These are phyloP conservation scores for Monotropa hypopitys DNA, from an alignment of 179 eudicot genomes.

Conservation along the genomic window DNA sequence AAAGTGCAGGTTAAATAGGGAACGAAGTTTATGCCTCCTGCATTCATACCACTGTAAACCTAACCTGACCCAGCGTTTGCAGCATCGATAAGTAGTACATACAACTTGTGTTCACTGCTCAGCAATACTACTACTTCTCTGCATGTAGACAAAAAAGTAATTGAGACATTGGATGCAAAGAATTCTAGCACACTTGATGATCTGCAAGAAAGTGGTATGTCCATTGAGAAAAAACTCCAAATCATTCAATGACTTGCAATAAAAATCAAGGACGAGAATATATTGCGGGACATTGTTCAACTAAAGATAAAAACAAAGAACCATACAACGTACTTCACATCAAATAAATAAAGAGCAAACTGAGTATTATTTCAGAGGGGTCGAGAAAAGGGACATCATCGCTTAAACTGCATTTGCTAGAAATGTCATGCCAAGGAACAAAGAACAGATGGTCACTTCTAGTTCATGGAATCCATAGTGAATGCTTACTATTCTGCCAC, in stretches of 20 bases:
- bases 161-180: not conserved
- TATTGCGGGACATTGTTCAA: not conserved
- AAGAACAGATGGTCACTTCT: not conserved
- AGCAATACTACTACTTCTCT: slow-evolving; percentile 45
- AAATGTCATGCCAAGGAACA: not conserved
- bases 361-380: not conserved
- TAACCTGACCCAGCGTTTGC: slow-evolving; percentile 59
- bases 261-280: not conserved
- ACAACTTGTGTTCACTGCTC: slow-evolving; percentile 51
- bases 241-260: not conserved
- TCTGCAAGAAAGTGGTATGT: not conserved
- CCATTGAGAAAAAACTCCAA: not conserved
- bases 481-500: not conserved
- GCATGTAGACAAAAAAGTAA: slow-evolving; percentile 12
- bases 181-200: not conserved
- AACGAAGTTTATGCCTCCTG: slow-evolving; percentile 13
- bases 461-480: not conserved
- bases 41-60: slow-evolving; percentile 50
- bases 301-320: not conserved
- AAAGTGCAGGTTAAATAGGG: not conserved
- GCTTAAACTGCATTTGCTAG: not conserved
- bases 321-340: not conserved
- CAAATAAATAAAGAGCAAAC: not conserved
- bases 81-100: slow-evolving; percentile 27
- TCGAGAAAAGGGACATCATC: not conserved